These are phyloP conservation scores for Fusarium sp. DNA, from an alignment of 2,329 filamentous ascomycete genomes.

Conservation along the genomic window DNA sequence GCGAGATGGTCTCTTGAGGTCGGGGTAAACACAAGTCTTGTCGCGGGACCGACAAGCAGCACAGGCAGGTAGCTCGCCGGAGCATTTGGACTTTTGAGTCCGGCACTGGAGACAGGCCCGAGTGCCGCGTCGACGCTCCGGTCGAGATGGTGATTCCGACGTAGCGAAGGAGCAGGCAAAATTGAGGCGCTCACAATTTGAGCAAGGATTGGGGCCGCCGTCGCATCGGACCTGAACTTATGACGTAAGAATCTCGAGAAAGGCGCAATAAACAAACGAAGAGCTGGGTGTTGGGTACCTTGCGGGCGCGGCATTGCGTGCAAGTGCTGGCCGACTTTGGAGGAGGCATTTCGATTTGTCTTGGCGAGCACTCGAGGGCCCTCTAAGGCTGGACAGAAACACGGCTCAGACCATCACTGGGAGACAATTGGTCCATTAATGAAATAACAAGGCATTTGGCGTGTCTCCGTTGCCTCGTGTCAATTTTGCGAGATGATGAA, in stretches of 20 bases:
- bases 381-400: background rate
- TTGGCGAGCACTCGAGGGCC: background rate
- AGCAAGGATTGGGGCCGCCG: slow-evolving; percentile 61
- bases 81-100: slow-evolving; percentile 62
- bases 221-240: slow-evolving; percentile 63
- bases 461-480: too few species aligned
- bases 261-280: too few species aligned
- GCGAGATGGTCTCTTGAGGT: background rate
- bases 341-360: slow-evolving; percentile 3
- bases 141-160: slow-evolving; percentile 48
- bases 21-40: slow-evolving; percentile 47
- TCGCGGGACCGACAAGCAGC: slow-evolving; percentile 7
- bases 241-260: too few species aligned
- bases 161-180: slow-evolving; percentile 62
- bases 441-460: too few species aligned
- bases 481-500: background rate
- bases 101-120: slow-evolving; percentile 62
- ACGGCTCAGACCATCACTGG: background rate
- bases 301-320: slow-evolving; percentile 14
- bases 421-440: too few species aligned
- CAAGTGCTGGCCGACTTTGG: slow-evolving; percentile 14
- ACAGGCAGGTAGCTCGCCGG: slow-evolving; percentile 58
- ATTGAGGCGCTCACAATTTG: slow-evolving; percentile 65
- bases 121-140: slow-evolving; percentile 60
- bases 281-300: background rate